Base-by-base conservation (phyloP, 116 monocot species). In the Posidonia oceanica region DNA sequence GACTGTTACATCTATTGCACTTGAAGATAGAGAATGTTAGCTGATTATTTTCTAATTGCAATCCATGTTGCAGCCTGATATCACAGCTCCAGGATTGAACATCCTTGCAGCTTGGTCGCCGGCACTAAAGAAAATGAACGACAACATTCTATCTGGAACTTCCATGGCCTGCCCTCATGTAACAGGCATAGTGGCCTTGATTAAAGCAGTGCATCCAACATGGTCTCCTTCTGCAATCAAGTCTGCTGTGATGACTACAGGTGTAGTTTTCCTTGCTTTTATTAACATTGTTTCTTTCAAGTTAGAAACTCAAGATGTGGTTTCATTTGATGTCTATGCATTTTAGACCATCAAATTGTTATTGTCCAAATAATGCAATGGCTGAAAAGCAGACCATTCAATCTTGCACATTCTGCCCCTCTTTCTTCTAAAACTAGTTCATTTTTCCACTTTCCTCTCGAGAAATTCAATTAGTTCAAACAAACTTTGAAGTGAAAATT, bases 61-160 rank as follows among this genome's bases (percentile, higher is more conserved):
- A 2, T 39, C 20, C 16, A 11, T 15, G 53, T 73, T 77, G 80
- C 70, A 95, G 91, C 95, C 91, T 61, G 91, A 95, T 36, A 77
- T 91, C 15, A 76, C 83, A 57, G 95, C 88, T 69, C 91, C 91
- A 7, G 95, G 95, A 52, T 53, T 95, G 21, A 95, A 95, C 53
- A 95, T 95, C 37, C 77, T 95, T 61, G 95, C 88, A n/a, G 86
- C 91, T 63, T 95, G 91, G 95, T 95, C 95, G 65, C 91, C 91
- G 1, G 82, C 80, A 67, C 69, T 56, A 14, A 81, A 81, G 42
- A 71, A 74, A n/a, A 76, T 80, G 74, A 82, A 75, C 40, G 86
- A 58, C 67, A 95, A 95, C 72, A 83, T 95, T 52, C 59, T 86
- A 38, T 95, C 95, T 36, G 95, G 95, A 52, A 95, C 91, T 74